Base-by-base conservation (phyloP, 352 stramenopile genomes). In the Phytophthora pisi region DNA sequence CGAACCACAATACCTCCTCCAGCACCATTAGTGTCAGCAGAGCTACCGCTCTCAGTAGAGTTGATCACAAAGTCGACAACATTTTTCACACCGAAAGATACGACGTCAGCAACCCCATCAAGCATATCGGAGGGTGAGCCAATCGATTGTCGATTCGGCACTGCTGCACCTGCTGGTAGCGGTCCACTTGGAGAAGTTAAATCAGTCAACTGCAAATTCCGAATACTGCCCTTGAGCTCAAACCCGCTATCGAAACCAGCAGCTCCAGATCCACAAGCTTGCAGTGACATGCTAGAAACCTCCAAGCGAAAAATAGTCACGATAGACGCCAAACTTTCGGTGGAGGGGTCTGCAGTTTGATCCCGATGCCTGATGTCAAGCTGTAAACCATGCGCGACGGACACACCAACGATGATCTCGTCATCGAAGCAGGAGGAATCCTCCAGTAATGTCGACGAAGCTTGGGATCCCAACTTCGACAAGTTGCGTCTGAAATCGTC, bases 101-200 rank as follows among this genome's bases (percentile, higher is more conserved):
- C 74, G 34, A 77, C 68, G 24, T 88, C 81, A 50, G 57, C 64
- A 50, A 68, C 70, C 26, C 68, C 67, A 3, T 75, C 64, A 23
- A 84, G 34, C 26, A 81, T 85, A 6, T 77, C 71, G 62, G 83
- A 79, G 46, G 84, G 81, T 5, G 87, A 92, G 15, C 82, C 85
- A 61, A 95, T 83, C 45, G 81, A 84, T 66, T 84, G 79, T 13
- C 82, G 82, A 69, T 95, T 91, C 10, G 82, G 77, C 71, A 93
- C 78, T 4, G 23, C 52, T 28, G 64, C 61, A 51, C 77, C 58
- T 31, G 57, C 62, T 16, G 70, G 57, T 30, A 79, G 64, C 42
- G 77, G 64, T 3, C 58, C 61, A 57, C 60, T 75, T 66, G 84
- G 81, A 55, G 69, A 67, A 18, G 83, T 89, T 50, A 90, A 64